phyloP scores from a whole-genome alignment of 306 rosid species.

The Castanea sativa region DNA sequence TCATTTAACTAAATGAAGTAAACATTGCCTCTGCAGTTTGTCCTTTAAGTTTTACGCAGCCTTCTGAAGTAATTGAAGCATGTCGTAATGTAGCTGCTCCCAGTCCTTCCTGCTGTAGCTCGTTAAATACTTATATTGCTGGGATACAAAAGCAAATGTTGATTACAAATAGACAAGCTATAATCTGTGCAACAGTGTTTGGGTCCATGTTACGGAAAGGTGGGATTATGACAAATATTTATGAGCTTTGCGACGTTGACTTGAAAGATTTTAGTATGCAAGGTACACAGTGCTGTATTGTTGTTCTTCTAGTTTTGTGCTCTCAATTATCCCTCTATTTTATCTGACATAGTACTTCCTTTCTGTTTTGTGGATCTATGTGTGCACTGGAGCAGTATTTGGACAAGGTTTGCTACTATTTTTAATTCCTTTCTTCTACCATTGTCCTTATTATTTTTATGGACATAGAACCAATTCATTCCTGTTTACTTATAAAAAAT shows the following conservation, averaged over 20 bases:
- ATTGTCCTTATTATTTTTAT: background rate
- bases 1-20: conserved; percentile 12
- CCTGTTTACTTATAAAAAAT: background rate
- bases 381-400: conserved; percentile 55
- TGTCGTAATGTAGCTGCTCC: conserved; percentile 88
- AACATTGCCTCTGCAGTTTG: conserved; percentile 63
- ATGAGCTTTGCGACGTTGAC: conserved; percentile 91
- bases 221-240: conserved; percentile 79
- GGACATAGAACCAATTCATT: too few relatives aligned
- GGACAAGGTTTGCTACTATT: conserved; percentile 63
- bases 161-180: conserved; percentile 94
- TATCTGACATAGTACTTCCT: conserved; percentile 25
- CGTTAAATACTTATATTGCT: conserved; percentile 73
- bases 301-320: background rate
- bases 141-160: conserved; percentile 91
- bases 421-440: conserved; percentile 8
- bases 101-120: conserved; percentile 90
- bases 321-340: conserved; percentile 4
- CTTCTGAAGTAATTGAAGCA: conserved; percentile 69
- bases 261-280: conserved; percentile 98
- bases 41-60: conserved; percentile 84
- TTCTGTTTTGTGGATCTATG: conserved; percentile 20
- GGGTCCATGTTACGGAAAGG: conserved; percentile 90
- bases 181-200: conserved; percentile 85
- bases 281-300: conserved; percentile 44